Evolutionary conservation across 768 basidiomycete genomes (phyloP).

Genomic region (Auriscalpium microsporum): DNA sequence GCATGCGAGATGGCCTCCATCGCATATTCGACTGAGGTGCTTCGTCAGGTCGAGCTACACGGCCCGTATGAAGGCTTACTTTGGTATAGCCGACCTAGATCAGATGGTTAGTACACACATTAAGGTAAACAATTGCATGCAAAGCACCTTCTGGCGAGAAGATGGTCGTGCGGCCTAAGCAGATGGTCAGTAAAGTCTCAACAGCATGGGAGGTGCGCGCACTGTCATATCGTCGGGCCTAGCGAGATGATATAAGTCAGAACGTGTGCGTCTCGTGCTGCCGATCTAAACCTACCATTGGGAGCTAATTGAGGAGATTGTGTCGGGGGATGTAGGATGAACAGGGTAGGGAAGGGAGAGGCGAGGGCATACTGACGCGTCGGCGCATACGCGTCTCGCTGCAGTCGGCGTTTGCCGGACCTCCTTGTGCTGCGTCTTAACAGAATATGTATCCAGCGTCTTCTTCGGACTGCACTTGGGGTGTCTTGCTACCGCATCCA

Average conservation of each 20-base stretch:
- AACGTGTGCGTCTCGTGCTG: background rate
- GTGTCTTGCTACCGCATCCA: no score
- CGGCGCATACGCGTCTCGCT: background rate
- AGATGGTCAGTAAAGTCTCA: slow-evolving; percentile 10
- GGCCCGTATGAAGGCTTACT: slow-evolving; percentile 42
- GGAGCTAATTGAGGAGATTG: background rate
- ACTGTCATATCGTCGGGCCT: slow-evolving; percentile 97
- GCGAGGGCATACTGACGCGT: background rate
- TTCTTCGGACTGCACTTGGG: no score
- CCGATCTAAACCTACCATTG: slow-evolving; percentile 5
- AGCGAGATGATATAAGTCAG: background rate
- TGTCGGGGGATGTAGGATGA: background rate
- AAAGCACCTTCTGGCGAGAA: slow-evolving; percentile 90
- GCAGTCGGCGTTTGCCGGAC: background rate
- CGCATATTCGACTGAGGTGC: slow-evolving; percentile 84
- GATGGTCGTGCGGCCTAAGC: slow-evolving; percentile 85
- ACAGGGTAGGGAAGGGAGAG: background rate
- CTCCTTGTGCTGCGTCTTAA: no score
- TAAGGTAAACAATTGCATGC: slow-evolving; percentile 14
- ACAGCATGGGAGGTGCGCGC: slow-evolving; percentile 27
- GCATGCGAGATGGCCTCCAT: slow-evolving; percentile 99
- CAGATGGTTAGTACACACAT: slow-evolving; percentile 8
- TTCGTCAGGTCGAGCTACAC: background rate
- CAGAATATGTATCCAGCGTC: no score
- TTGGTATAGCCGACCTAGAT: slow-evolving; percentile 90